phyloP scores from a whole-genome alignment of 2,329 filamentous ascomycete species.

The Paecilomyces dactylethromorphus region DNA sequence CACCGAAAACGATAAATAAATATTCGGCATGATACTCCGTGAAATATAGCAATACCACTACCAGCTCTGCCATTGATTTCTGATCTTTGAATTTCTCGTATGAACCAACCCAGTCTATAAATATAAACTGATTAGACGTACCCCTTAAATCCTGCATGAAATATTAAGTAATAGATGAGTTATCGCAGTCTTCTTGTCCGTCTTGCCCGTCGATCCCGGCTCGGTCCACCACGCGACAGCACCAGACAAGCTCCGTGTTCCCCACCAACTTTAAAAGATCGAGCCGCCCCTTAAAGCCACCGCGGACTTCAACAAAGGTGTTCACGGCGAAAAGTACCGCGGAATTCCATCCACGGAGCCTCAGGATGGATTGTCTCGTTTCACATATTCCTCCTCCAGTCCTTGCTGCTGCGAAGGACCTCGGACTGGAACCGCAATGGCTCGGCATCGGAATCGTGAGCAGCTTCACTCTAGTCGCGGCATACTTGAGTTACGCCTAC shows the following conservation, averaged over 20 bases:
- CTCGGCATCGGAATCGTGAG: slow-evolving; percentile 21
- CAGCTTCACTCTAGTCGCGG: slow-evolving; percentile 21
- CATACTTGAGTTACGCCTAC: slow-evolving; percentile 27
- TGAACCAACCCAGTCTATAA: too few species aligned
- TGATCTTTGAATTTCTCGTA: too few species aligned
- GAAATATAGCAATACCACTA: too few species aligned
- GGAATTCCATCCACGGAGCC: neutral
- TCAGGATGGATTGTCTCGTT: neutral
- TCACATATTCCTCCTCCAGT: slow-evolving; percentile 11
- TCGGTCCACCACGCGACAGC: neutral
- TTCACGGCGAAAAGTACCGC: neutral
- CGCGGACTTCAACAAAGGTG: neutral
- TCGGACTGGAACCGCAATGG: slow-evolving; percentile 14
- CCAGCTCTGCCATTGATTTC: too few species aligned
- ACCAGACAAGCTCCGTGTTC: neutral
- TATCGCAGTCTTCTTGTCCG: too few species aligned
- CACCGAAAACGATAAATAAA: too few species aligned
- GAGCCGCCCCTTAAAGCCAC: neutral
- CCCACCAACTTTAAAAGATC: neutral
- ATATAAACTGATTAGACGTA: too few species aligned
- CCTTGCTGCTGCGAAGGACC: slow-evolving; percentile 11
- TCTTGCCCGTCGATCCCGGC: neutral
- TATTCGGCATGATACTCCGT: too few species aligned
- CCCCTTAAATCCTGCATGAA: too few species aligned
- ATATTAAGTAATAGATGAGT: too few species aligned